Conservation (phyloP, 208 protist genomes). For the Paratrypanosoma confusum region DNA sequence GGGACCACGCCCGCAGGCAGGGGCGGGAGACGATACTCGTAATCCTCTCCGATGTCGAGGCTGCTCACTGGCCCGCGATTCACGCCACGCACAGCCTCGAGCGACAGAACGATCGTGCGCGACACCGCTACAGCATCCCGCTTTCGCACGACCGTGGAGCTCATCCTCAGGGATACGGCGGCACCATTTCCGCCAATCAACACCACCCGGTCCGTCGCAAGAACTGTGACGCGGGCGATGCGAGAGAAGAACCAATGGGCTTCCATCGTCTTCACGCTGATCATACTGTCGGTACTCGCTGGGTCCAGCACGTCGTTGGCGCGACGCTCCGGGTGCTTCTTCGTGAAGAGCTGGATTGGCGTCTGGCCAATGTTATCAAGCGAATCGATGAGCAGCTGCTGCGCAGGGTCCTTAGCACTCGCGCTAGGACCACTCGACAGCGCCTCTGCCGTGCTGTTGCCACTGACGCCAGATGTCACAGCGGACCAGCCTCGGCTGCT, state of each 20-base stretch:
- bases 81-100: constrained; percentile 12
- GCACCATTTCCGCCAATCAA: constrained; percentile 28
- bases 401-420: constrained; percentile 20
- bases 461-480: background rate
- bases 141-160: constrained; percentile 2
- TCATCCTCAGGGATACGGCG: constrained; percentile 11
- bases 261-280: constrained; percentile 30
- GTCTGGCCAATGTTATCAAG: constrained; percentile 98
- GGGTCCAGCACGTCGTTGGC: constrained; percentile 31
- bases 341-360: constrained; percentile 93
- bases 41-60: constrained; percentile 55
- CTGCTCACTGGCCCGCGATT: constrained; percentile 6
- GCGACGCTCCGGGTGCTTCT: constrained; percentile 52
- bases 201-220: constrained; percentile 19
- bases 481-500: constrained; percentile 11
- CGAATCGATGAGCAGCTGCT: constrained; percentile 69
- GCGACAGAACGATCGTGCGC: constrained; percentile 7
- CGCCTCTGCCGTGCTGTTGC: constrained; percentile 3
- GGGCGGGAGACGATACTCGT: constrained; percentile 37
- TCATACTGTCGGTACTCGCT: constrained; percentile 5
- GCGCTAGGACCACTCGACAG: background rate
- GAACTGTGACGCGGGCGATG: constrained; percentile 18
- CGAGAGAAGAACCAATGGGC: constrained; percentile 37
- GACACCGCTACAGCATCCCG: too few species aligned
- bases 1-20: constrained; percentile 52